phyloP scores from a whole-genome alignment of 1,139 yeast genomes.

The Taphrina pruni region DNA sequence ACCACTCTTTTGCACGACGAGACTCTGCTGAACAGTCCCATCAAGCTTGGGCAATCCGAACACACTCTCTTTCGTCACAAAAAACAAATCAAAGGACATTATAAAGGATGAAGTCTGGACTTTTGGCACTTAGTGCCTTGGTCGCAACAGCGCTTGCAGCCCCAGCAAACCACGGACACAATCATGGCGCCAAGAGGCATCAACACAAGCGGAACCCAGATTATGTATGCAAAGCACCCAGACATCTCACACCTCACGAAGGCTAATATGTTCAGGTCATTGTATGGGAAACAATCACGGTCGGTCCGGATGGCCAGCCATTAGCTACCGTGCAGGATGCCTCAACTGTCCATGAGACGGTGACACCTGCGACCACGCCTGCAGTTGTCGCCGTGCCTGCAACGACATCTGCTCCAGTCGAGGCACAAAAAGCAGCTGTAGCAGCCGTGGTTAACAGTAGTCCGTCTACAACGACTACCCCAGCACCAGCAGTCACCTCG shows the following conservation, averaged over 20 bases:
- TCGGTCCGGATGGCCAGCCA: constrained; percentile 25
- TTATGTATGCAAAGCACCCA: constrained; percentile 18
- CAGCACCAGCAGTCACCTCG: constrained; percentile 12
- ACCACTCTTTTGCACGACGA: constrained; percentile 13
- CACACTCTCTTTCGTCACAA: not conserved
- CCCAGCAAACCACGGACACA: constrained; percentile 32
- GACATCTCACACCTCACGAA: not conserved
- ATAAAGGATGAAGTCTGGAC: constrained; percentile 16
- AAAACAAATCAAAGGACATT: not conserved
- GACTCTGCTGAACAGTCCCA: not conserved
- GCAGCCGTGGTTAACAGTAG: not conserved
- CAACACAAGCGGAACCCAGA: constrained; percentile 27
- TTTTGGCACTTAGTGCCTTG: constrained; percentile 19
- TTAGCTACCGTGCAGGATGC: constrained; percentile 17
- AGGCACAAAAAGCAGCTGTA: not conserved
- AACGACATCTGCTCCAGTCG: constrained; percentile 45
- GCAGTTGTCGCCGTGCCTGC: constrained; percentile 57
- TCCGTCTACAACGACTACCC: constrained; percentile 1
- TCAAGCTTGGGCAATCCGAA: not conserved
- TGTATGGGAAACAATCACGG: constrained; percentile 32
- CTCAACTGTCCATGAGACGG: constrained; percentile 19
- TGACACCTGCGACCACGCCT: constrained; percentile 39
- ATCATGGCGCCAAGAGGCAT: constrained; percentile 25
- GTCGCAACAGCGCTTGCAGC: constrained; percentile 22
- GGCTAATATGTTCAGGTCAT: constrained; percentile 25